Base-by-base conservation (phyloP, 306 rosid species). In the Gynostemma pentaphyllum region DNA sequence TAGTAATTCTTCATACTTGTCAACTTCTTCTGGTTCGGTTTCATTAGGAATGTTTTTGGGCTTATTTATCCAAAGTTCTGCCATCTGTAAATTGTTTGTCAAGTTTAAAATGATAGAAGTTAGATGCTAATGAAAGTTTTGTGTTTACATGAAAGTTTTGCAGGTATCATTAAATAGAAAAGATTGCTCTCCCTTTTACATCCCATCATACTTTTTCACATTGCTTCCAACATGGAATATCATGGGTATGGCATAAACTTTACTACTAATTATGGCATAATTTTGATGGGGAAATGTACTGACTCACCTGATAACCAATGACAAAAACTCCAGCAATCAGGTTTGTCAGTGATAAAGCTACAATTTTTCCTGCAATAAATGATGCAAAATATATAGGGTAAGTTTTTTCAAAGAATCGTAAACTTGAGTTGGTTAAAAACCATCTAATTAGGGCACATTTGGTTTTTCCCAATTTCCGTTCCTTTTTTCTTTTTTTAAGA, bases 261-360 rank as follows among this genome's bases (percentile, higher is more conserved):
- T 12, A 42, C 5, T 0, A 5, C 4, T 0, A 5, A 16, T 16
- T 12, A 7, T 46, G 5, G 7, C 26, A 6, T 44, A 14, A 44
- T 9, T 16, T 44, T 5, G 1, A 5, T 15, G 42, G 22, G 50
- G 21, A 55, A 54, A 48, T 19, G 23, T 21, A 18, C 11, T 30
- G 11, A 78, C 96, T 89, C 71, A 89, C 95, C 18, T 65, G 65
- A 60, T 85, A 83, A 62, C 54, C 72, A 34, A 85, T 74, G 68
- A 74, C 13, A 56, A 81, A 80, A 46, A 89, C 76, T 70, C 95
- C 96, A 9, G 88, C 81, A 7, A 89, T 57, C 65, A 89, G 64
- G 74, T 80, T 89, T 56, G 95, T 88, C 59, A 85, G 28, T 64
- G 90, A 75, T 76, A 89, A 60, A 16, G 81, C 78, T 12, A 89